Conservation (phyloP, 2,329 filamentous ascomycete genomes). For the Talaromyces funiculosus region DNA sequence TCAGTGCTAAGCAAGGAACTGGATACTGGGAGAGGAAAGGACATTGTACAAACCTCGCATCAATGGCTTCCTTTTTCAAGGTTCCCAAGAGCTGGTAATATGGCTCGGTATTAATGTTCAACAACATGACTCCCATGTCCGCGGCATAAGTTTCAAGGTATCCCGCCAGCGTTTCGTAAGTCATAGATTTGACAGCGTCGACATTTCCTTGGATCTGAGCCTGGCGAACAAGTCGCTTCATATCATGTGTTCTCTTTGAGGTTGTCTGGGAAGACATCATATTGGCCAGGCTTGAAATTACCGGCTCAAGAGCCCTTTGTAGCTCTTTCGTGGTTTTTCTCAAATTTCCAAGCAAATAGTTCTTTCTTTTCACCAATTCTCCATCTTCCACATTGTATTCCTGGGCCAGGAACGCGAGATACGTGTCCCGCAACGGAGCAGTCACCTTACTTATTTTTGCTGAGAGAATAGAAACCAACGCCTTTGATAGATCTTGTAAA, state of each 20-base stretch:
- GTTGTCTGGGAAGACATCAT: conserved; percentile 25
- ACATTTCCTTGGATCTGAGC: conserved; percentile 22
- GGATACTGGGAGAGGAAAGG: not conserved
- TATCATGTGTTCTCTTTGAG: conserved; percentile 24
- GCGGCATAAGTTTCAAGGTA: conserved; percentile 12
- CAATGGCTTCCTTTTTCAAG: conserved; percentile 6
- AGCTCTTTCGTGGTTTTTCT: conserved; percentile 9
- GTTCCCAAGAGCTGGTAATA: conserved; percentile 2
- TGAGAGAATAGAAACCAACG: not conserved
- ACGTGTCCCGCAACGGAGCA: not conserved
- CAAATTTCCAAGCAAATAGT: not conserved
- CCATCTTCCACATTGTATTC: not conserved
- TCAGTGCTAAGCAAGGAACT: not conserved
- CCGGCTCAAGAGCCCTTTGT: conserved; percentile 3
- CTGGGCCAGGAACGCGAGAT: not conserved
- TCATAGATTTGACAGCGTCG: conserved; percentile 21
- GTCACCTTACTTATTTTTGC: not conserved
- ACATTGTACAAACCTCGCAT: not conserved
- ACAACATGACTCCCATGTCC: conserved; percentile 11
- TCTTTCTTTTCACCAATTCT: not conserved
- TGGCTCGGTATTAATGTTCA: conserved; percentile 7
- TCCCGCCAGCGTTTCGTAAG: conserved; percentile 14
- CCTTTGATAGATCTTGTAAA: not conserved
- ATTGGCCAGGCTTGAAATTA: conserved; percentile 16
- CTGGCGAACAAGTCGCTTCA: conserved; percentile 23